Evolutionary conservation across 1,284 basidiomycete species (phyloP), one percentile per base, ranked within the genome.

Genomic region (Ceratobasidium sp.): DNA sequence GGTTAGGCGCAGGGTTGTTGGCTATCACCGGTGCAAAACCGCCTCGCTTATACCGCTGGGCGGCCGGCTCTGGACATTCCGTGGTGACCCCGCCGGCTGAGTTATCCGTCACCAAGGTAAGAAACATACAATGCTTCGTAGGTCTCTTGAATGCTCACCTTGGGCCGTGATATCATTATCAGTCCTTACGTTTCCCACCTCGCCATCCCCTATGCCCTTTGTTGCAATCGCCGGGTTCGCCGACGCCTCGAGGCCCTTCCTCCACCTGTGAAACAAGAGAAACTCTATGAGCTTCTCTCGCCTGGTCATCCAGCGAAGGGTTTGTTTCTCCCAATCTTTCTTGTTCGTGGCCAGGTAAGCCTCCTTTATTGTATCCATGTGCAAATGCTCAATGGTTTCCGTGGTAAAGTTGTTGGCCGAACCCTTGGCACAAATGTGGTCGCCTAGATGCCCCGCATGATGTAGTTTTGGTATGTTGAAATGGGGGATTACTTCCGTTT

Each of bases 381-480:
- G 66, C 28, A 68, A 15, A 26, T 68, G 66, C 33, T 68, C 50
- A 26, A 68, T 33, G 1, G 38, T 40, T 20, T 68, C 66, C 12
- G 48, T 68, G 13, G 66, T 54, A 40, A 33, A 68, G 28, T 68
- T 68, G 33, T 68, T 48, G 17, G 66, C 50, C 3, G 66, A 54
- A 4, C 66, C 66, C 33, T 68, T 68, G 3, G 66, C 66, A 5
- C 20, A 48, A 2, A 68, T 40, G 20, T 68, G 66, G 26, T 68
- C 66, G 23, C 28, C 3, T 9, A 68, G 23, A 40, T 68, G 66
- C 1, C 26, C 48, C 2, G 3, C 50, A 4, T 15, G 28, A 33
- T 68, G 66, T 10, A 68, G 54, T 33, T 68, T 68, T 26, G 66
- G 66, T 50, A 68, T 68, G 26, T 68, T 68, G 50, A 68, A 68